phyloP scores from a whole-genome alignment of 148 eudicot species.

The Drosera capensis region DNA sequence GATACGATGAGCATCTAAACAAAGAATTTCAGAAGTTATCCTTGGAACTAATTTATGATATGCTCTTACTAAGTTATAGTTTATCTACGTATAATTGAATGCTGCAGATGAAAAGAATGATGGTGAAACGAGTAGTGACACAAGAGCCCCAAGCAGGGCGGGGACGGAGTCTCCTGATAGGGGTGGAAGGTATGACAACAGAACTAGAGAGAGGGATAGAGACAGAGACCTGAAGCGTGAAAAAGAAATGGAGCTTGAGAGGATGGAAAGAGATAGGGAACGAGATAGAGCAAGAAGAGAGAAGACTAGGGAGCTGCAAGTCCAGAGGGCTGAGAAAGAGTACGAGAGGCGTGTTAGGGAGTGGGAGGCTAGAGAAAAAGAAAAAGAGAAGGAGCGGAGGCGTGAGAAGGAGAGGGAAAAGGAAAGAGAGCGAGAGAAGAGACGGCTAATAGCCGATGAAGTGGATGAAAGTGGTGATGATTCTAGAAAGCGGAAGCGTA shows the following conservation, averaged over 20 bases:
- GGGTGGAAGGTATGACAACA: slow-evolving; percentile 54
- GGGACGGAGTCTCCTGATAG: slow-evolving; percentile 81
- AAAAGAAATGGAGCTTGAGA: slow-evolving; percentile 86
- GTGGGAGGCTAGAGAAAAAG: slow-evolving; percentile 84
- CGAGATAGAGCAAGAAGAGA: slow-evolving; percentile 86
- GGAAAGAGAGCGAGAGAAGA: slow-evolving; percentile 65
- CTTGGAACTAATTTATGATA: too few species aligned
- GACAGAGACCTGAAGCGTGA: slow-evolving; percentile 61
- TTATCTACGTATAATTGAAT: slow-evolving; percentile 2
- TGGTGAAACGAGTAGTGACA: slow-evolving; percentile 54
- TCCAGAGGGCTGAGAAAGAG: slow-evolving; percentile 71
- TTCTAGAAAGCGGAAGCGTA: slow-evolving; percentile 72
- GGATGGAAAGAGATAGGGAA: slow-evolving; percentile 86
- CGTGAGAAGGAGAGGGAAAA: slow-evolving; percentile 79
- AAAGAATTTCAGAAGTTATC: too few species aligned
- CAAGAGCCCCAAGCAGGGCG: slow-evolving; percentile 32
- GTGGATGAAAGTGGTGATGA: slow-evolving; percentile 77
- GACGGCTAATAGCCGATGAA: slow-evolving; percentile 49
- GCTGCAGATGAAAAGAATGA: slow-evolving; percentile 57
- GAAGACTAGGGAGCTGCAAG: slow-evolving; percentile 70
- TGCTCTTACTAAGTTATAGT: too few species aligned
- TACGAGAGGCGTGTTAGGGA: slow-evolving; percentile 66
- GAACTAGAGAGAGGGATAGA: slow-evolving; percentile 44
- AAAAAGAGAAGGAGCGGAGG: slow-evolving; percentile 56
- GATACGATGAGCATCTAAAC: too few species aligned